These are phyloP conservation scores for Apiospora rasikravindrae DNA, from an alignment of 2,329 filamentous ascomycete genomes.

Conservation along the genomic window DNA sequence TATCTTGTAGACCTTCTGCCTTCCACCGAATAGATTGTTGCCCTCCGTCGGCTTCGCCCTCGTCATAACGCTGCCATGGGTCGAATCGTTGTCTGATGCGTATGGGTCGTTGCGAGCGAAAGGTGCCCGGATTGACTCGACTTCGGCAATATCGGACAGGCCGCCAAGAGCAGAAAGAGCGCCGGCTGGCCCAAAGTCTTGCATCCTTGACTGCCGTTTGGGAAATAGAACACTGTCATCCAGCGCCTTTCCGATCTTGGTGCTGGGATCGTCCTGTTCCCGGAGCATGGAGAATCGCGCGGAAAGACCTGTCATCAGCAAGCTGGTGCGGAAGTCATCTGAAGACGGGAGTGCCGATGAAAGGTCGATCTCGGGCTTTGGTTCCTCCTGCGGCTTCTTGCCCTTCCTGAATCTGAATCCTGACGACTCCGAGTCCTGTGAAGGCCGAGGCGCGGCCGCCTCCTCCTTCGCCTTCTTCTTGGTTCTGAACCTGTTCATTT, in stretches of 20 bases:
- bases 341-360: conserved; percentile 74
- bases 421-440: conserved; percentile 60
- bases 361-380: conserved; percentile 75
- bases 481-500: conserved; percentile 79
- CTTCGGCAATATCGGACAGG: conserved; percentile 87
- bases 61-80: conserved; percentile 77
- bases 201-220: conserved; percentile 73
- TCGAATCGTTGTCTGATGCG: conserved; percentile 66
- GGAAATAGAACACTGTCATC: conserved; percentile 91
- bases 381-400: conserved; percentile 60
- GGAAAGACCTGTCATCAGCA: conserved; percentile 93
- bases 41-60: conserved; percentile 83
- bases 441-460: conserved; percentile 47
- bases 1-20: conserved; percentile 95
- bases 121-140: conserved; percentile 74
- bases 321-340: conserved; percentile 93
- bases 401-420: conserved; percentile 62
- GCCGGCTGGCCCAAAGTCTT: conserved; percentile 59
- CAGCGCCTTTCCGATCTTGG: conserved; percentile 89
- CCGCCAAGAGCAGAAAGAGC: conserved; percentile 61
- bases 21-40: conserved; percentile 91
- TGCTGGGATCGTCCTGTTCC: conserved; percentile 90
- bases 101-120: conserved; percentile 69
- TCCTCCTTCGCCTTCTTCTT: conserved; percentile 74
- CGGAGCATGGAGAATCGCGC: conserved; percentile 96